Evolutionary conservation across 805 yeast genomes (phyloP), one percentile per base, ranked within the genome.

Genomic region (Wickerhamomyces sydowiorum): DNA sequence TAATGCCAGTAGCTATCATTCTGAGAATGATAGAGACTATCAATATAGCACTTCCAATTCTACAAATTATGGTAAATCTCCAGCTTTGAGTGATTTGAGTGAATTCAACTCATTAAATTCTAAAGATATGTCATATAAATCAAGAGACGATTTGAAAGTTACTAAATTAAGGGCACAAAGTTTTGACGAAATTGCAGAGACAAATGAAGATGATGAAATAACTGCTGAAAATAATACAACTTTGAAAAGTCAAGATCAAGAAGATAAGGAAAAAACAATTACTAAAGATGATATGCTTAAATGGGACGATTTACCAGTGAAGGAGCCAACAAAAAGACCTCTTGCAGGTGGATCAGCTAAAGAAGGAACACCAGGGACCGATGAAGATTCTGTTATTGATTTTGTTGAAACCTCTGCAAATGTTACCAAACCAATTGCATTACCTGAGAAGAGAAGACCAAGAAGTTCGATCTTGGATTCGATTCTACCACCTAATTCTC

Each of bases 381-480:
- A 50, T 2, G 52, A 50, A 7, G 64, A 57, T 14, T 54, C 43
- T n/a, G 52, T 48, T 4, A 31, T 52, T 20, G 56, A 50, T 19
- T 47, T 49, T 33, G 45, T 45, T 7, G 44, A 48, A 7, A 12
- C 35, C 3, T 17, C 32, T 1, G 17, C 20, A 7, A 36, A 42
- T 2, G 40, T 39, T 7, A 32, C 57, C 2, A 50, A 48, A 5
- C 59, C 59, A 7, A 53, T 52, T 5, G 17, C 35, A 4, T 41
- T 37, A 20, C 38, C 43, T 15, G 22, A 42, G 2, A 46, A 50
- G 27, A 31, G 50, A 34, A 46, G 47, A 2, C 37, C 44, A 32
- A 49, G 59, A 21, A 49, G 50, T 21, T 60, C 62, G 3, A 38
- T 54, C n/a, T 44, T 58, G 14, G 62, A 57, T 31, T 53, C 57